These are phyloP conservation scores for Lachnum nothofagi DNA, from an alignment of 2,329 filamentous ascomycete genomes.

Conservation along the genomic window DNA sequence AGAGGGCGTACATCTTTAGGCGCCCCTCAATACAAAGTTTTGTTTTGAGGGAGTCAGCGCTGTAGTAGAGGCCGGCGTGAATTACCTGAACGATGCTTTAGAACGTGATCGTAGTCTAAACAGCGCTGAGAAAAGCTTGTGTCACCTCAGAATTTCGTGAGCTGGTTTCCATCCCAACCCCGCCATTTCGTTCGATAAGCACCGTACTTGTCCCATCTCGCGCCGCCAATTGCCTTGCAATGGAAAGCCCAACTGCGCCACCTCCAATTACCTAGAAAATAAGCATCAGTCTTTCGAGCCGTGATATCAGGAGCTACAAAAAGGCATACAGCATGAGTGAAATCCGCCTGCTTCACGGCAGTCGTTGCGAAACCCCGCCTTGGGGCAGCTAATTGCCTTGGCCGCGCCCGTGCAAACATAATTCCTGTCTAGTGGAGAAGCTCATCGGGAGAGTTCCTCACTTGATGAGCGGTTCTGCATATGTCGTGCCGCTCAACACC, in stretches of 20 bases:
- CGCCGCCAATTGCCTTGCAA: constrained; percentile 58
- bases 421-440: background rate
- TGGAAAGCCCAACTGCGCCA: constrained; percentile 63
- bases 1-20: constrained; percentile 73
- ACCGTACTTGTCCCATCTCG: constrained; percentile 58
- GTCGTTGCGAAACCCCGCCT: constrained; percentile 26
- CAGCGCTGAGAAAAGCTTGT: background rate
- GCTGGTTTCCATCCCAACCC: constrained; percentile 64
- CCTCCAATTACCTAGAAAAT: constrained; percentile 47
- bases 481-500: no score
- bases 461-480: no score
- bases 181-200: constrained; percentile 60
- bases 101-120: background rate
- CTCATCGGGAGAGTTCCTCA: no score
- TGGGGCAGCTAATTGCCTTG: constrained; percentile 10
- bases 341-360: constrained; percentile 25
- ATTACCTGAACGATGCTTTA: constrained; percentile 60
- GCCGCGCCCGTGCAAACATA: constrained; percentile 13
- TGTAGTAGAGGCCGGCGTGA: constrained; percentile 76
- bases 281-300: background rate
- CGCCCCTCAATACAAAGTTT: constrained; percentile 74
- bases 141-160: constrained; percentile 62
- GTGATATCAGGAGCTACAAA: background rate
- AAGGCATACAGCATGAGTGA: constrained; percentile 32
- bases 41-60: constrained; percentile 70